A percentile compares a stretch with the other conserved stretches of the same genome.
phyloP scores from a whole-genome alignment of 352 stramenopile species.

The Thalassiosira sp. region DNA sequence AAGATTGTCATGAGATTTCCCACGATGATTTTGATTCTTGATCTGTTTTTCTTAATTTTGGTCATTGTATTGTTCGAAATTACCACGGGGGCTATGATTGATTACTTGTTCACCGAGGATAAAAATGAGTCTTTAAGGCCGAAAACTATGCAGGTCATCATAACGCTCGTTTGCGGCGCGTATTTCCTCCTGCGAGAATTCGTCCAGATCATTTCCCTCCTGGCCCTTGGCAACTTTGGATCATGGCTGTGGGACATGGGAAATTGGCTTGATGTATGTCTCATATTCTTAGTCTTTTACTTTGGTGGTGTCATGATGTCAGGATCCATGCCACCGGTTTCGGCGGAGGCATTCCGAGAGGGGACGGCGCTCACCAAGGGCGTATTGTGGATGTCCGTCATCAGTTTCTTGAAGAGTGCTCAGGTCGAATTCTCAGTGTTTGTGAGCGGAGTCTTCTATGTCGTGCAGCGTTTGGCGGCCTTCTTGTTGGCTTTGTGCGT shows the following conservation, averaged over 20 bases:
- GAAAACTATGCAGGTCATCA: conserved; percentile 18
- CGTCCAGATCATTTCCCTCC: conserved; percentile 63
- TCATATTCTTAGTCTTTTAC: conserved; percentile 73
- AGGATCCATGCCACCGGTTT: conserved; percentile 8
- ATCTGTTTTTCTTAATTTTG: conserved; percentile 66
- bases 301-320: conserved; percentile 37
- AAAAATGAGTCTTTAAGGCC: neutral
- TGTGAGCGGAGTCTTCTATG: conserved; percentile 72
- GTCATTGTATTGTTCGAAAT: conserved; percentile 75
- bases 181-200: conserved; percentile 77
- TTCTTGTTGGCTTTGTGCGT: conserved; percentile 72
- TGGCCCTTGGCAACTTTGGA: conserved; percentile 53
- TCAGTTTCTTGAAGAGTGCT: conserved; percentile 76
- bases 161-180: conserved; percentile 52
- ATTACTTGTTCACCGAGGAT: conserved; percentile 46
- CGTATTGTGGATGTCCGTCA: conserved; percentile 68
- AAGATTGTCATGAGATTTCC: no score
- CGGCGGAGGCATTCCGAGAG: conserved; percentile 53
- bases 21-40: conserved; percentile 67
- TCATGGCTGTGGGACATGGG: conserved; percentile 67
- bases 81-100: conserved; percentile 60
- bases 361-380: conserved; percentile 65
- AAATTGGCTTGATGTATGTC: conserved; percentile 76
- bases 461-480: conserved; percentile 64
- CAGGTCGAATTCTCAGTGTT: conserved; percentile 78